Evolutionary conservation across 352 stramenopile species (phyloP), one percentile per base, ranked within the genome.

Genomic region (Globisporangium megalacanthum): DNA sequence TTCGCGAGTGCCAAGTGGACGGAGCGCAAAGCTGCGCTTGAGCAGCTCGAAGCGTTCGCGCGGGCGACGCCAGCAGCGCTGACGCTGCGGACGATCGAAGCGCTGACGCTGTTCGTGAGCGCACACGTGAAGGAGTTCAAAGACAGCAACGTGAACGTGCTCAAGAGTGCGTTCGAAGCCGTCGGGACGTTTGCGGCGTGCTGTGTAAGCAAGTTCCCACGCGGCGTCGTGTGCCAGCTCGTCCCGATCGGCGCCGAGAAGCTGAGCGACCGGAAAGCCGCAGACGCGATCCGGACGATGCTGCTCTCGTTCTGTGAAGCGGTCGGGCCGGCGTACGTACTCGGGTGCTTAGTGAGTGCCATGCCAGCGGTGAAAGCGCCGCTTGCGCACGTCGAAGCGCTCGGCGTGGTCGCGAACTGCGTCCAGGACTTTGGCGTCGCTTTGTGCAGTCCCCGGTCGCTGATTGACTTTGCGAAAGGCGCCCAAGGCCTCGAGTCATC

Each of bases 61-160:
- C 78, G 70, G 46, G 50, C 68, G 13, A 79, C 25, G 25, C 89
- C 15, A 72, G 74, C 1, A 68, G 54, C 15, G 49, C 83, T 94
- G 78, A 85, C 33, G 15, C 72, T 83, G 56, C 65, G 69, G 31
- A 66, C 83, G 14, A 84, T 92, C 44, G 86, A 95, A 54, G 82
- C 83, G 8, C 66, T 95, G 41, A 86, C 79, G 8, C 51, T 93
- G 36, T 90, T 84, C 61, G 39, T 94, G 52, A 62, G 68, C 20
- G 86, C 83, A 37, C 73, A 91, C 66, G 79, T 91, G 10, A 94
- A 94, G 54, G 73, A 89, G 49, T 94, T 95, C 57, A 92, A 90
- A 54, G 86, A 95, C 59, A 93, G 79, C 65, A 95, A 95, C 59
- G 89, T 95, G 58, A 93, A 95, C 52, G 86, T 94, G 4, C 56